Base-by-base conservation (phyloP, 2,329 filamentous ascomycete genomes). In the Pseudogymnoascus sp. region DNA sequence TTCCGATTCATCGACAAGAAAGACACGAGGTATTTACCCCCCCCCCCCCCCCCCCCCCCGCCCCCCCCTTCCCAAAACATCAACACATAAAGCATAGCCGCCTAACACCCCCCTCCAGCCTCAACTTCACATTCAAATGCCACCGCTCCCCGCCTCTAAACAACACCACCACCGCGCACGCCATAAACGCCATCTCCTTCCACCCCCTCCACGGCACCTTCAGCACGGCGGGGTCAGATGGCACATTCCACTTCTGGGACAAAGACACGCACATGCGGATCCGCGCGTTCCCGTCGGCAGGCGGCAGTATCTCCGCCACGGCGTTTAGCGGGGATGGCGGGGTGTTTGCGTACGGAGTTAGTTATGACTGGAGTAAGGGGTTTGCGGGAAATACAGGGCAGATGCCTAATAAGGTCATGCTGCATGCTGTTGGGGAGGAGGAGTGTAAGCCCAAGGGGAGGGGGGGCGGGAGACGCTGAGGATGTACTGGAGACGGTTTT, bases 321-420 rank as follows among this genome's bases (percentile, higher is more conserved):
- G 90, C 86, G 14, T 99, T 99, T 81, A 96, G 93, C 79, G 85
- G 86, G 70, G 88, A 82, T 64, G 95, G 95, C 61, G 87, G 77
- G 73, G 91, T 93, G 71, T 95, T 95, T 73, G 90, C 90, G n/a
- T 95, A 95, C 70, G 91, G 93, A 21, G 85, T 97, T 57, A 92
- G 91, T 74, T 99, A 99, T 75, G 95, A 99, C 78, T 99, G 95
- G 95, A 92, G 89, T 78, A 97, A 97, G 80, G 95, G 95, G n/a
- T 97, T 93, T 78, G 85, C 89, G 68, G 85, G 82, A 68, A 97
- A 97, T 77, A 95, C 81, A 29, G 86, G 86, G 64, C 83, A 82
- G 68, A 85, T 86, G 65, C 85, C 89, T 6, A 89, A 85, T 75
- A 95, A 95, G 79, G 87, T 95, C 61, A 92, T 92, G 87, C 81